Percentiles rank a stretch among this genome's conserved stretches.
These are phyloP conservation scores for Yarrowia sp. DNA, from an alignment of 805 yeast genomes.

Conservation along the genomic window DNA sequence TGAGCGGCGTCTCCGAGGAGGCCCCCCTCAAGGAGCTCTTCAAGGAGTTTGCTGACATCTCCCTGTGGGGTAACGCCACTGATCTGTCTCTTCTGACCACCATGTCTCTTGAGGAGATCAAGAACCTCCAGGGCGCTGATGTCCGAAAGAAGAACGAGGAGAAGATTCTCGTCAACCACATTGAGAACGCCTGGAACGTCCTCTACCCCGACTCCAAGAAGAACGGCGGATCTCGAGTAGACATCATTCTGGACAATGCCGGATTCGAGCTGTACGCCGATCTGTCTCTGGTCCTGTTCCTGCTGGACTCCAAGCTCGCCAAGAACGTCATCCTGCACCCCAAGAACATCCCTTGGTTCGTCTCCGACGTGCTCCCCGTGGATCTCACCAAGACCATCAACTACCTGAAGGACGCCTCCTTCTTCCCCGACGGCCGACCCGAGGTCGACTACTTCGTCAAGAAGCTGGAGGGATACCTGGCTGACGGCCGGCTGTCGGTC, in stretches of 20 bases:
- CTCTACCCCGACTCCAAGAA: conserved; percentile 41
- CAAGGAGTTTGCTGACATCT: conserved; percentile 83
- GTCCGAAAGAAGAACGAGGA: conserved; percentile 82
- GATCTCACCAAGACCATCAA: conserved; percentile 69
- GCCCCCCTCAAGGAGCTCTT: conserved; percentile 65
- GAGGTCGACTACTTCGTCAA: conserved; percentile 60
- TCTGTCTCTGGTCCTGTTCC: conserved; percentile 65
- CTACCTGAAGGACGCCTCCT: conserved; percentile 60
- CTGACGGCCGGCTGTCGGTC: conserved; percentile 58
- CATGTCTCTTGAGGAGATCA: conserved; percentile 74
- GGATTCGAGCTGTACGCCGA: conserved; percentile 97
- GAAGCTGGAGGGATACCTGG: conserved; percentile 55
- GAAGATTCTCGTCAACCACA: conserved; percentile 78
- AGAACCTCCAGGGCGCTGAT: conserved; percentile 88
- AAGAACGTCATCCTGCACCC: conserved; percentile 78
- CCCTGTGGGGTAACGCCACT: conserved; percentile 98
- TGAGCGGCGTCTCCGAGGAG: conserved; percentile 48
- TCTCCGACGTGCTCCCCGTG: conserved; percentile 88
- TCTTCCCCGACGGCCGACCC: conserved; percentile 56
- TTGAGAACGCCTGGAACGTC: conserved; percentile 67
- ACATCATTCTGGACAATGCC: conserved; percentile 87
- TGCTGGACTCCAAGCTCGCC: conserved; percentile 74
- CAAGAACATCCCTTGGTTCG: conserved; percentile 95
- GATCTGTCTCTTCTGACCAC: conserved; percentile 90
- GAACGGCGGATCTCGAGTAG: conserved; percentile 60